Percentiles rank a stretch among this genome's conserved stretches.
Evolutionary conservation across 73 alveolate genomes (phyloP).

Genomic region (Paramecium octaurelia): DNA sequence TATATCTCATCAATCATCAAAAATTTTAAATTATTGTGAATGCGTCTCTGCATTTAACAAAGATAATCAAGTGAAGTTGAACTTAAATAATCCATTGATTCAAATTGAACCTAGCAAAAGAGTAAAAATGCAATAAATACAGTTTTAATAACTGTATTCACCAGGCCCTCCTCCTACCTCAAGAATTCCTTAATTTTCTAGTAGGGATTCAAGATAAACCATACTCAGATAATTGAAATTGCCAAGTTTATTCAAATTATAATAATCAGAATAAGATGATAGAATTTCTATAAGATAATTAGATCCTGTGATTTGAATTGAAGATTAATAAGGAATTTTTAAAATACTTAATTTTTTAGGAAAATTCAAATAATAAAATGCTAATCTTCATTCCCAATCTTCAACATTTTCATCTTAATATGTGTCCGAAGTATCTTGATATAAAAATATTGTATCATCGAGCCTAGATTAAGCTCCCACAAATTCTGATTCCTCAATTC

Average conservation of each 20-base stretch:
- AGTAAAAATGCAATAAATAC: background rate
- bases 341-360: background rate
- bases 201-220: conserved; percentile 7
- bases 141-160: background rate
- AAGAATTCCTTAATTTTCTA: conserved; percentile 7
- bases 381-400: background rate
- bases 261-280: background rate
- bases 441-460: background rate
- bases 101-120: background rate
- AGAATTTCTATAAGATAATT: background rate
- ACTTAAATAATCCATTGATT: background rate
- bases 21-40: background rate
- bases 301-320: background rate
- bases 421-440: too few species aligned
- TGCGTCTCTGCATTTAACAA: background rate
- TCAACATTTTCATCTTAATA: background rate
- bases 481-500: background rate
- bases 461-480: background rate
- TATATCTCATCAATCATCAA: background rate
- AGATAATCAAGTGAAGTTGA: background rate
- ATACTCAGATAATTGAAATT: background rate
- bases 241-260: background rate
- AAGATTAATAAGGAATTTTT: background rate
- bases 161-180: conserved; percentile 1
- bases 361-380: background rate